Evolutionary conservation across 2,329 filamentous ascomycete species (phyloP).

Genomic region (Colletotrichum truncatum): DNA sequence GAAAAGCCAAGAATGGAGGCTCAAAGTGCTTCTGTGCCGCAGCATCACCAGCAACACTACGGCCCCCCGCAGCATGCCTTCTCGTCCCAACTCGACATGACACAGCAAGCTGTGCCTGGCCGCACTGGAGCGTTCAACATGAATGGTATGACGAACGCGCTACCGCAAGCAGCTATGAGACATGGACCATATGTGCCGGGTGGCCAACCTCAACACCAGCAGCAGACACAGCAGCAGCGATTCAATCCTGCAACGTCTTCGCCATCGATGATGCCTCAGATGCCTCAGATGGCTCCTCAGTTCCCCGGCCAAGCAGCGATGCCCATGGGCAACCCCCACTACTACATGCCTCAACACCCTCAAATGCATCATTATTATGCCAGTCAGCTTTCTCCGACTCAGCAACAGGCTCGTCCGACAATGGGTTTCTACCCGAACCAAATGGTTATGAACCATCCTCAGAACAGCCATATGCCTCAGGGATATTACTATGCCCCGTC

Average conservation of each 20-base stretch:
- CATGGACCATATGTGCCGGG: conserved; percentile 47
- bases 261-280: conserved; percentile 48
- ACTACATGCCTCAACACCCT: conserved; percentile 55
- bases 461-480: conserved; percentile 41
- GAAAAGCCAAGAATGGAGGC: conserved; percentile 16
- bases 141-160: conserved; percentile 51
- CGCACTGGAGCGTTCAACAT: conserved; percentile 56
- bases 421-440: conserved; percentile 55
- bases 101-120: conserved; percentile 35
- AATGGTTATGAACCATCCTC: conserved; percentile 51
- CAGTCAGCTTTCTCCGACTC: conserved; percentile 48
- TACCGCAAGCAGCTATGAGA: conserved; percentile 53
- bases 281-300: conserved; percentile 47
- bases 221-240: conserved; percentile 42
- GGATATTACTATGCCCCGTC: conserved; percentile 56
- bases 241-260: conserved; percentile 42
- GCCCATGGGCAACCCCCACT: conserved; percentile 51
- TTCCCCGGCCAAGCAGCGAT: conserved; percentile 50
- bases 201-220: conserved; percentile 42
- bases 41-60: conserved; percentile 37
- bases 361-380: conserved; percentile 56
- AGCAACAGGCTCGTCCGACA: conserved; percentile 43
- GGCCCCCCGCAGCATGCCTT: conserved; percentile 48
- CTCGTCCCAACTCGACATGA: conserved; percentile 53
- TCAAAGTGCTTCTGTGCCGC: conserved; percentile 32